Conservation (phyloP, 2,329 filamentous ascomycete genomes). For the Aspergillus latus region DNA sequence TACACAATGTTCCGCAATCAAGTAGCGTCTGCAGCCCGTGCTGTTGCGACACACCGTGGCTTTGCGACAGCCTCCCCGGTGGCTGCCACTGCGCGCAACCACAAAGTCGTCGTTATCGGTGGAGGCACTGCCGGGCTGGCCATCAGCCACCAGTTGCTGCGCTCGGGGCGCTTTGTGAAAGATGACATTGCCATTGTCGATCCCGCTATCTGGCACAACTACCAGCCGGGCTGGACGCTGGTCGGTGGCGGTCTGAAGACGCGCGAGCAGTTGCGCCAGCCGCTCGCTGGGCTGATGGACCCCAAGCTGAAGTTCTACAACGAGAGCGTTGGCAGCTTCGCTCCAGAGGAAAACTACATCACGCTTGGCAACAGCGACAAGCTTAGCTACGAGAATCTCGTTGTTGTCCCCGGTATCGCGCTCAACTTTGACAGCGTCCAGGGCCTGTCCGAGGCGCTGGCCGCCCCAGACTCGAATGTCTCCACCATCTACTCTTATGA, state of each 20-base stretch:
- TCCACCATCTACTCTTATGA: constrained; percentile 61
- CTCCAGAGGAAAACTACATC: constrained; percentile 58
- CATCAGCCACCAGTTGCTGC: constrained; percentile 67
- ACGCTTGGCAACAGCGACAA: constrained; percentile 57
- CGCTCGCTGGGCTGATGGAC: constrained; percentile 55
- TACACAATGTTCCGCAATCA: constrained; percentile 30
- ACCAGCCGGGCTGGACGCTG: constrained; percentile 69
- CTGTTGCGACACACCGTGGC: constrained; percentile 17
- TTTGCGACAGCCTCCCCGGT: constrained; percentile 39
- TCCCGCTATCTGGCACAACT: constrained; percentile 63
- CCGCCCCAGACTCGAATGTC: constrained; percentile 49
- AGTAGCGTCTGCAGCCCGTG: constrained; percentile 25
- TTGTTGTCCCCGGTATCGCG: constrained; percentile 60
- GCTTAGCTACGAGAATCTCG: constrained; percentile 63
- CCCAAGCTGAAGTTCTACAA: constrained; percentile 63
- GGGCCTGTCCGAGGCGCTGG: constrained; percentile 58
- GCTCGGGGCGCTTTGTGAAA: constrained; percentile 55
- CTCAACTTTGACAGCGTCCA: constrained; percentile 54
- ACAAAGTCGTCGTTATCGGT: constrained; percentile 67
- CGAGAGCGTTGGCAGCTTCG: constrained; percentile 51
- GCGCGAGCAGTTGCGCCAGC: constrained; percentile 58
- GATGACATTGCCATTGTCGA: constrained; percentile 66
- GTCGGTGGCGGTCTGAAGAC: constrained; percentile 66
- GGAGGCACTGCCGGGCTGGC: constrained; percentile 65
- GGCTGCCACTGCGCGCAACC: constrained; percentile 44